Evolutionary conservation across 805 yeast genomes (phyloP).

Genomic region (Lipomyces japonicus): DNA sequence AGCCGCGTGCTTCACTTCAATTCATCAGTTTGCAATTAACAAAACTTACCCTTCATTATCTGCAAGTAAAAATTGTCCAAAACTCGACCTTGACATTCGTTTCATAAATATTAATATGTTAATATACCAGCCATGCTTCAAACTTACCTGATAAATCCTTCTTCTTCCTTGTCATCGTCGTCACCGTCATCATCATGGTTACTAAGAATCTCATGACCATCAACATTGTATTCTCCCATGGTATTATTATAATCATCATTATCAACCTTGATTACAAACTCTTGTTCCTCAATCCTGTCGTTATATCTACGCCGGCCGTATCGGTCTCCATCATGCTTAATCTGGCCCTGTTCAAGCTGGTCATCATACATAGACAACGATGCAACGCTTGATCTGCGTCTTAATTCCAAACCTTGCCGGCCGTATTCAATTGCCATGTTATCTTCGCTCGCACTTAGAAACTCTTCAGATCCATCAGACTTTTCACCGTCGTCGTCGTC

Average conservation of each 20-base stretch:
- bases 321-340: too few relatives aligned
- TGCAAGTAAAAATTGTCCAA: too few relatives aligned
- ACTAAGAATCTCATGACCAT: constrained; percentile 4
- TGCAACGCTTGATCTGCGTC: too few relatives aligned
- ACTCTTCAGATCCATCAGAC: neutral
- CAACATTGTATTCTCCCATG: too few relatives aligned
- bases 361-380: too few relatives aligned
- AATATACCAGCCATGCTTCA: neutral
- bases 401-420: too few relatives aligned
- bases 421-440: constrained; percentile 1
- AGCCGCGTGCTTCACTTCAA: too few relatives aligned
- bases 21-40: too few relatives aligned
- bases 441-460: neutral
- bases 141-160: neutral
- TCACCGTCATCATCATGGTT: neutral
- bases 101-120: neutral
- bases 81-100: too few relatives aligned
- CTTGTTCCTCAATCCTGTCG: neutral
- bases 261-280: constrained; percentile 7
- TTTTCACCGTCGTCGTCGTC: constrained; percentile 7
- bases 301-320: neutral
- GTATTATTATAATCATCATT: too few relatives aligned
- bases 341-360: too few relatives aligned
- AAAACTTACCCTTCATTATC: too few relatives aligned
- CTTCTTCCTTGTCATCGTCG: neutral